Base-by-base conservation (phyloP, 495 filamentous ascomycete genomes). In the Aspergillus incahuasiensis region DNA sequence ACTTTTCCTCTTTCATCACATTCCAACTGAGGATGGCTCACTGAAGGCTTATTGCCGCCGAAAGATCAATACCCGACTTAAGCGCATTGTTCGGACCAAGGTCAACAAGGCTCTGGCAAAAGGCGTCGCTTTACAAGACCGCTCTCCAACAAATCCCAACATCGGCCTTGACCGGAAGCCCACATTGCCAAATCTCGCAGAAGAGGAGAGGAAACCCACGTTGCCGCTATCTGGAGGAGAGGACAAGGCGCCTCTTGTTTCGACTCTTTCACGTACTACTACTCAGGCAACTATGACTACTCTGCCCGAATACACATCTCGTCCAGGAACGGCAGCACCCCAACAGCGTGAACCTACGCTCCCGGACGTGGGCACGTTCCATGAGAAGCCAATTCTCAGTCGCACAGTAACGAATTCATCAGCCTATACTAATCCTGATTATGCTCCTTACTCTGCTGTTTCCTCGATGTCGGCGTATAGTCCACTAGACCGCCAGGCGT, bases 1-100 rank as follows among this genome's bases (percentile, higher is more conserved):
- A 24, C 78, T 86, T 55, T 98, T 94, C 74, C 79, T 98, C 3
- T 96, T 89, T 80, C 87, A 90, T 69, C 87, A 90, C 60, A 95
- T 98, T 55, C 89, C 90, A 5, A 75, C 76, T 11, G 73, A 78
- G 22, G 90, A 95, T 65, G 88, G 87, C n/a, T 83, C 85, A 1
- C 77, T 98, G 19, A 80, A 82, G 12, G 83, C 83, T 13, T 98
- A 95, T 72, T 97, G 92, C 66, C 85, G 88, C 55, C 83, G 91
- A 15, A 96, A 96, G 74, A 84, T 96, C 66, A 91, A 95, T 64
- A 83, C 77, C 41, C 79, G 91, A 52, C 75, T 98, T 58, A 86
- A 82, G 54, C 79, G 83, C 48, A 94, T 98, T 58, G 91, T 97
- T 4, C 76, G 79, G 15, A 77, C 73, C 56, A 96, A 92, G 70